These are phyloP conservation scores for Zygosaccharomyces siamensis DNA, from an alignment of 805 yeast genomes.

Conservation along the genomic window DNA sequence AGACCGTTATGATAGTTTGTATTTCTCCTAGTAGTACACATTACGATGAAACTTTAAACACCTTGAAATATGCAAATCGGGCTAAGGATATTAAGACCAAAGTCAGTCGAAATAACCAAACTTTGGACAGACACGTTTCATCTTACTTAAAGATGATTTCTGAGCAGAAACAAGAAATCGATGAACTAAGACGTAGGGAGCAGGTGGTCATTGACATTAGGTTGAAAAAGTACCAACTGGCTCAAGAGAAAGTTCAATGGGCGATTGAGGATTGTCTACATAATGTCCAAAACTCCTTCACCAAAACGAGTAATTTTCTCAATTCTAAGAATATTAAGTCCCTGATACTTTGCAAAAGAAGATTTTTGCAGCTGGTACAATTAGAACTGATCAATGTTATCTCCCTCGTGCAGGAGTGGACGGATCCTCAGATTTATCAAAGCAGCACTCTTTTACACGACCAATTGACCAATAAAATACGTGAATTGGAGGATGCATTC, in stretches of 20 bases:
- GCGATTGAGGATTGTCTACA: constrained; percentile 42
- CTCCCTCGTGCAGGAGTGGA: constrained; percentile 19
- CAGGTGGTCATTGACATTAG: constrained; percentile 38
- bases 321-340: constrained; percentile 40
- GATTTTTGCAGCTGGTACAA: constrained; percentile 40
- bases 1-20: constrained; percentile 94
- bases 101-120: constrained; percentile 64
- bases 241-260: constrained; percentile 39
- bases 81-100: constrained; percentile 89
- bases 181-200: constrained; percentile 57
- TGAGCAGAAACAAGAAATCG: constrained; percentile 72
- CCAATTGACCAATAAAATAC: constrained; percentile 43
- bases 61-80: constrained; percentile 84
- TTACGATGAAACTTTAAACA: constrained; percentile 89
- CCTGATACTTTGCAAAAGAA: constrained; percentile 37
- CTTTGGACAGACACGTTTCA: constrained; percentile 76
- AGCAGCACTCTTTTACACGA: constrained; percentile 24
- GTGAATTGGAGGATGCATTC: constrained; percentile 48
- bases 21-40: constrained; percentile 81
- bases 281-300: constrained; percentile 38
- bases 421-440: constrained; percentile 20
- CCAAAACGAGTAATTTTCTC: constrained; percentile 41
- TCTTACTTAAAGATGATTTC: constrained; percentile 79
- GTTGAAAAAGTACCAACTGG: constrained; percentile 33
- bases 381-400: constrained; percentile 36